Evolutionary conservation across 768 basidiomycete species (phyloP).

Genomic region (Leccinellum luteum): DNA sequence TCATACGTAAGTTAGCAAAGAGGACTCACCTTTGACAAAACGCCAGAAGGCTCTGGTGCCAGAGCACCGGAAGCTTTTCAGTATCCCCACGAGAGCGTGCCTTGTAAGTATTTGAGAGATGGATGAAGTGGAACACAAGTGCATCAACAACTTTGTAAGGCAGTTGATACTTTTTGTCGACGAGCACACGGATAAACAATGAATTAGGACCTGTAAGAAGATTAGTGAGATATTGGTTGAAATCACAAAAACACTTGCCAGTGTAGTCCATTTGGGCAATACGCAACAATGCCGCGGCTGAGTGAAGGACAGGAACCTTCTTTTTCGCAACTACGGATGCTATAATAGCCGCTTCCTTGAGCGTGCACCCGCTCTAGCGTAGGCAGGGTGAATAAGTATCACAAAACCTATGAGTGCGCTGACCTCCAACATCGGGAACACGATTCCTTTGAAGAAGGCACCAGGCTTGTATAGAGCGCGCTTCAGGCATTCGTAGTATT

Average conservation of each 20-base stretch:
- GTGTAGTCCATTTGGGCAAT: constrained; percentile 97
- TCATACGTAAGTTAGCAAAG: background rate
- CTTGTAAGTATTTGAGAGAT: constrained; percentile 89
- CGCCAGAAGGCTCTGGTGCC: constrained; percentile 95
- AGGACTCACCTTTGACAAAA: constrained; percentile 79
- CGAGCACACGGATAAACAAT: constrained; percentile 91
- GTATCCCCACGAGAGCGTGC: constrained; percentile 65
- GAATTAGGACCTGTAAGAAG: constrained; percentile 73
- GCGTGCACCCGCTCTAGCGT: constrained; percentile 71
- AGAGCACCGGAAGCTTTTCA: constrained; percentile 90
- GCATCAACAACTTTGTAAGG: constrained; percentile 98
- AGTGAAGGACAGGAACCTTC: constrained; percentile 94
- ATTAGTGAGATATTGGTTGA: background rate
- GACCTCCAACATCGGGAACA: constrained; percentile 94
- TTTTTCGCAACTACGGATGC: constrained; percentile 89
- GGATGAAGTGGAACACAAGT: constrained; percentile 97
- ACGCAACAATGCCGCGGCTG: constrained; percentile 89
- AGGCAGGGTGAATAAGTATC: constrained; percentile 29
- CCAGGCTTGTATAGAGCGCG: constrained; percentile 93
- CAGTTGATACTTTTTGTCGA: constrained; percentile 97
- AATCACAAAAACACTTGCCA: constrained; percentile 42
- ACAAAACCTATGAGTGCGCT: constrained; percentile 23
- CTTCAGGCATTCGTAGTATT: constrained; percentile 92
- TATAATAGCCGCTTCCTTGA: constrained; percentile 93
- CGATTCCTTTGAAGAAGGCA: constrained; percentile 97